Conservation (phyloP, 2,329 filamentous ascomycete genomes). For the Pseudocercospora fuligena region DNA sequence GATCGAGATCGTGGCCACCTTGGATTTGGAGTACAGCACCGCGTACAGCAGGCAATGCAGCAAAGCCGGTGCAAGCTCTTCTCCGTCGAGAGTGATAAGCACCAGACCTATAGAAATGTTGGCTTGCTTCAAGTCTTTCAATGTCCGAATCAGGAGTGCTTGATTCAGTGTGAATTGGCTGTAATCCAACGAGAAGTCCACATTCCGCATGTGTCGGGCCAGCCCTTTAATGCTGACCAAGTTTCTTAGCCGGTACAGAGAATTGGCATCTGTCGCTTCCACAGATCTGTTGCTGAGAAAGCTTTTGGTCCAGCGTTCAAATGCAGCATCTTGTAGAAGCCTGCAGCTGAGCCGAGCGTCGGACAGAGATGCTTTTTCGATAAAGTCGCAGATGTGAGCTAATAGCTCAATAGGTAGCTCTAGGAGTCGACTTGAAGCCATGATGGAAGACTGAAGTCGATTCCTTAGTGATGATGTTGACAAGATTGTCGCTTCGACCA, state of each 20-base stretch:
- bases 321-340: neutral
- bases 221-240: neutral
- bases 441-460: too few species aligned
- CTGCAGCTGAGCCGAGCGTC: neutral
- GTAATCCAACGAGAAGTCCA: neutral
- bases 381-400: too few species aligned
- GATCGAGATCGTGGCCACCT: neutral
- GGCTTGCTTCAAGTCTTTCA: neutral
- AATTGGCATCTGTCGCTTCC: neutral
- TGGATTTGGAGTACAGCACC: neutral
- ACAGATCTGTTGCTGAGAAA: neutral
- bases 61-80: neutral
- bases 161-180: neutral
- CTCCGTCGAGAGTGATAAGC: neutral
- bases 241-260: neutral
- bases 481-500: too few species aligned
- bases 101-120: neutral
- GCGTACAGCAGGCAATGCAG: conserved; percentile 1
- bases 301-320: neutral
- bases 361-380: neutral
- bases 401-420: too few species aligned
- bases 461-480: too few species aligned
- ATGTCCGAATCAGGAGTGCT: neutral
- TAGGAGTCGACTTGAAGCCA: too few species aligned
- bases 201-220: neutral